A percentile compares a stretch with the other conserved stretches of the same genome.
Conservation (phyloP, 2,329 filamentous ascomycete genomes). For the Epichloe amarillans region DNA sequence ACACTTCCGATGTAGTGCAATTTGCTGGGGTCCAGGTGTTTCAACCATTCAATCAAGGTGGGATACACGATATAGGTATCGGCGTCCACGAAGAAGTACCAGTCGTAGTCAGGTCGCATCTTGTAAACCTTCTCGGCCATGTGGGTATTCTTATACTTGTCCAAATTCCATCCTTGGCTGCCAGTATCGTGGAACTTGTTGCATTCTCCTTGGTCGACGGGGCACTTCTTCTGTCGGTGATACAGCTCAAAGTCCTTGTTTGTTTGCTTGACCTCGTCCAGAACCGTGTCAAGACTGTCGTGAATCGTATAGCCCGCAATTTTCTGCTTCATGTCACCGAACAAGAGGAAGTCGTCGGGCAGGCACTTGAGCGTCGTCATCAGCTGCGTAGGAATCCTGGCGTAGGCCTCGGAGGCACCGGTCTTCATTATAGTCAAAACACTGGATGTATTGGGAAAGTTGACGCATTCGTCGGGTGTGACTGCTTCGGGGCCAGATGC, state of each 20-base stretch:
- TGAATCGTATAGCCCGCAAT: conserved; percentile 30
- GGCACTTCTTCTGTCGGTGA: conserved; percentile 30
- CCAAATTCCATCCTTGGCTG: conserved; percentile 35
- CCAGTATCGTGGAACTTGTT: conserved; percentile 17
- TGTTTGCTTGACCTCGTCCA: conserved; percentile 26
- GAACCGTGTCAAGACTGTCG: conserved; percentile 33
- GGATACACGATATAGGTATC: conserved; percentile 45
- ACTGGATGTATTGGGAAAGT: conserved; percentile 30
- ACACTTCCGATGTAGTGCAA: conserved; percentile 37
- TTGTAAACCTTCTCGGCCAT: conserved; percentile 41
- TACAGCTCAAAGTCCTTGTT: conserved; percentile 40
- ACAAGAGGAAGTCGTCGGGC: conserved; percentile 40
- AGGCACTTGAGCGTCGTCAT: conserved; percentile 38
- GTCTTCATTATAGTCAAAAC: conserved; percentile 43
- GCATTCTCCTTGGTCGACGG: conserved; percentile 31
- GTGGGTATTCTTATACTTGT: conserved; percentile 51
- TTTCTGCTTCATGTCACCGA: conserved; percentile 40
- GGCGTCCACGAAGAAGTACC: conserved; percentile 47
- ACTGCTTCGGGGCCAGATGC: conserved; percentile 6
- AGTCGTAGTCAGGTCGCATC: conserved; percentile 37
- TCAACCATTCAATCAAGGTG: conserved; percentile 36
- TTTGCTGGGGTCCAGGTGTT: conserved; percentile 26
- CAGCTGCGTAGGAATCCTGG: conserved; percentile 39
- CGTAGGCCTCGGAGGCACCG: conserved; percentile 39
- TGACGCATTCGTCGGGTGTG: conserved; percentile 19